Evolutionary conservation across 208 protist species (phyloP).

Genomic region (Trypanosoma vivax): DNA sequence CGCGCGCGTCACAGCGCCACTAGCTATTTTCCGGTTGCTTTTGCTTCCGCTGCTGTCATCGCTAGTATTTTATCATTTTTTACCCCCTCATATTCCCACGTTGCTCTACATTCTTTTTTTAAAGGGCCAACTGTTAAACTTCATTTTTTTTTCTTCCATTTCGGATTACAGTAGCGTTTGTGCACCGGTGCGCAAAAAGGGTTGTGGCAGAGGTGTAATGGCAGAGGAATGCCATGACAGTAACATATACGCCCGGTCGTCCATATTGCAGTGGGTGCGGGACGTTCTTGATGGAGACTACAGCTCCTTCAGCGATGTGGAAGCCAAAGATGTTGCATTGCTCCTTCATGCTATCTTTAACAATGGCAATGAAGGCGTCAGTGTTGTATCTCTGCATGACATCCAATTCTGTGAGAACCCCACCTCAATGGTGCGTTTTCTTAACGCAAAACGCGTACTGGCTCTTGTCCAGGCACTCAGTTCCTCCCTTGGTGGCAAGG

Average conservation of each 20-base stretch:
- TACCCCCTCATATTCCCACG: too few relatives aligned
- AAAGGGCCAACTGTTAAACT: too few relatives aligned
- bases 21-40: too few relatives aligned
- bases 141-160: too few relatives aligned
- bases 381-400: slow-evolving; percentile 33
- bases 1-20: too few relatives aligned
- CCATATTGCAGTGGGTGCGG: slow-evolving; percentile 61
- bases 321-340: slow-evolving; percentile 49
- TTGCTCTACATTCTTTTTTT: too few relatives aligned
- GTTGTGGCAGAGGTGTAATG: background rate
- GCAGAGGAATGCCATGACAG: slow-evolving; percentile 6
- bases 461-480: slow-evolving; percentile 38
- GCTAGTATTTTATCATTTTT: too few relatives aligned
- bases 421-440: slow-evolving; percentile 23
- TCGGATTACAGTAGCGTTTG: too few relatives aligned
- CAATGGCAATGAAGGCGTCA: background rate
- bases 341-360: slow-evolving; percentile 64
- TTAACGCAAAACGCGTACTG: slow-evolving; percentile 62
- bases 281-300: slow-evolving; percentile 30
- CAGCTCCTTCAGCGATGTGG: slow-evolving; percentile 44
- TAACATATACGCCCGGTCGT: slow-evolving; percentile 40
- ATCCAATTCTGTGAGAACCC: slow-evolving; percentile 36
- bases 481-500: slow-evolving; percentile 1
- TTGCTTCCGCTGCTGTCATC: too few relatives aligned
- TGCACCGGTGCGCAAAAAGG: too few relatives aligned